A percentile compares a stretch with the other conserved stretches of the same genome.
Evolutionary conservation across 805 yeast genomes (phyloP).

Genomic region (Candida sithepensis): DNA sequence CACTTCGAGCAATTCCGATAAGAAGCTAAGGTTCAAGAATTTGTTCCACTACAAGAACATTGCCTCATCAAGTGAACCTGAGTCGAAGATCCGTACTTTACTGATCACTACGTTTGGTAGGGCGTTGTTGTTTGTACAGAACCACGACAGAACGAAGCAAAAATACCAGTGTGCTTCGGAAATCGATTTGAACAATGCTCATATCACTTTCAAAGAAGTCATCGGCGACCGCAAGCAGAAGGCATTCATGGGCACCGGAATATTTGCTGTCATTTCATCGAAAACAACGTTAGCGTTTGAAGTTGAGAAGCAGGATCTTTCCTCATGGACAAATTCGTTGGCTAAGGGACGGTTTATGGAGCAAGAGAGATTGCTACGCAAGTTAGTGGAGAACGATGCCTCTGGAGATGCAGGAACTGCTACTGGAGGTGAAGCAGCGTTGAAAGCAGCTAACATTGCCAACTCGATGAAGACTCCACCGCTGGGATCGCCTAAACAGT

Average conservation of each 20-base stretch:
- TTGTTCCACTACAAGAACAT: conserved; percentile 22
- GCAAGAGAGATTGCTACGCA: conserved; percentile 39
- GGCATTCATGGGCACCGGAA: conserved; percentile 38
- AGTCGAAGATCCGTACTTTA: conserved; percentile 45
- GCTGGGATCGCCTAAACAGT: conserved; percentile 9
- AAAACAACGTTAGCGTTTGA: conserved; percentile 54
- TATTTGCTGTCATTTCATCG: conserved; percentile 57
- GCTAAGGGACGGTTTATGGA: conserved; percentile 46
- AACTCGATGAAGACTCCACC: conserved; percentile 17
- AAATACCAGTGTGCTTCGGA: conserved; percentile 50
- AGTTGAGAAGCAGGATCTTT: conserved; percentile 47
- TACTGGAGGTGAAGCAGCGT: conserved; percentile 34
- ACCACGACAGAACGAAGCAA: conserved; percentile 31
- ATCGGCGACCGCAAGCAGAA: conserved; percentile 35
- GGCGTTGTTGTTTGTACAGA: conserved; percentile 49
- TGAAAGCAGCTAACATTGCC: conserved; percentile 34
- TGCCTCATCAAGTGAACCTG: conserved; percentile 12
- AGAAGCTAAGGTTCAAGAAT: conserved; percentile 25
- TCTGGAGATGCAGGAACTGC: conserved; percentile 30
- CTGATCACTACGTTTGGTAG: conserved; percentile 63
- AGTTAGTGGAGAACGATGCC: conserved; percentile 25
- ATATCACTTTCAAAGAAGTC: conserved; percentile 57
- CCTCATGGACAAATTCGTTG: conserved; percentile 55
- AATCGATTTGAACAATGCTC: conserved; percentile 49
- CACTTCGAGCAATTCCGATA: conserved; percentile 8